Base-by-base conservation (phyloP, 352 stramenopile genomes). In the Globisporangium radiosum region DNA sequence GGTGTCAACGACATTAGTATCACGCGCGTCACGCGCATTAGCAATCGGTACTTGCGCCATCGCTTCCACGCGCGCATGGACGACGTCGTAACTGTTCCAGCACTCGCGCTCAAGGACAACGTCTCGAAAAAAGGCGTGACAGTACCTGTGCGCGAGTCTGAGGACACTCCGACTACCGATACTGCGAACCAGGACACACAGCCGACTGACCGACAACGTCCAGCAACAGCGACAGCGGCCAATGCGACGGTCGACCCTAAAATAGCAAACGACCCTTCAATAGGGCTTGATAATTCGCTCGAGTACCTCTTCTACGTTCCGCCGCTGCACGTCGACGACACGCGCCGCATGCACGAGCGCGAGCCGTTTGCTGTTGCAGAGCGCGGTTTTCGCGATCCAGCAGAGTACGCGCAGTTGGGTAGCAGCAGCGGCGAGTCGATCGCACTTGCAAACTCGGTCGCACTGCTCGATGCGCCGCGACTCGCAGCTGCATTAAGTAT, bases 31-130 rank as follows among this genome's bases (percentile, higher is more conserved):
- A 94, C 87, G 4, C 79, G 87, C 13, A 92, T 97, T 42, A 93
- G 94, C 59, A 97, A 97, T 58, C 73, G 87, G 10, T 92, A 78
- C 56, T 67, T 97, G 42, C 77, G 87, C 9, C 90, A 95, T 66
- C 85, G 88, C 25, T 97, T 97, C 48, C 80, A 96, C 25, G 42
- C 79, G 33, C 68, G 81, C 38, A 88, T 96, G 74, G 82, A 92
- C 57, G 83, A 93, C 52, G 71, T 92, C 33, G 60, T 88, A 0
- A 68, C 76, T 4, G 71, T 80, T 7, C 81, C 78, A 4, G 77
- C 86, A 19, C 68, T 72, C 15, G 66, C 85, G 15, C 59, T 86
- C 9, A 93, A 93, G 47, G 81, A 85, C 17, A 93, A 93, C 39
- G 81, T 91, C 3, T 90, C 77, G 6, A 93, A 93, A 56, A 87